Evolutionary conservation across 208 protist species (phyloP).

Genomic region (Leishmania turanica): DNA sequence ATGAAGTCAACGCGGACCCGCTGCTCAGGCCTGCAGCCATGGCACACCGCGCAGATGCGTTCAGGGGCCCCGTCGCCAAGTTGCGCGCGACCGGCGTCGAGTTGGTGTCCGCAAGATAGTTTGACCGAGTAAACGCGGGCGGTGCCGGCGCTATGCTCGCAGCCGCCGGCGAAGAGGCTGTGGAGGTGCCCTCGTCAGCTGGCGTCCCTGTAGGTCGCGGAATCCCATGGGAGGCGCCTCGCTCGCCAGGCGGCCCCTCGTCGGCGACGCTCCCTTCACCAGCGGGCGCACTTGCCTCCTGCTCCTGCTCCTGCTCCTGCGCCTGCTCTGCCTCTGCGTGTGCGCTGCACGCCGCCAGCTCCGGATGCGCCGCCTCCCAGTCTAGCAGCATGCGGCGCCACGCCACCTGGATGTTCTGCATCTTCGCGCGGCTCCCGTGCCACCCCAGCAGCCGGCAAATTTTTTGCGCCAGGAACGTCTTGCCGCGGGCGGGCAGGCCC

Average conservation of each 20-base stretch:
- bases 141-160: background rate
- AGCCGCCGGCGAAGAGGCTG: background rate
- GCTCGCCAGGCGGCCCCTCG: background rate
- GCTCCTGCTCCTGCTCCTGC: background rate
- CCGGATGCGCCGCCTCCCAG: constrained; percentile 32
- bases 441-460: constrained; percentile 86
- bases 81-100: constrained; percentile 12
- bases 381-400: constrained; percentile 72
- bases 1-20: background rate
- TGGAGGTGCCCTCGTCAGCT: background rate
- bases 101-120: background rate
- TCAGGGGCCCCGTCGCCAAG: constrained; percentile 6
- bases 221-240: background rate
- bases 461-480: constrained; percentile 92
- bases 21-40: background rate
- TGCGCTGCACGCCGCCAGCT: background rate
- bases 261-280: too few species aligned
- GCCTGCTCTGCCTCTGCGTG: background rate
- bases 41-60: background rate
- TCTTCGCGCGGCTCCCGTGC: constrained; percentile 71
- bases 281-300: background rate
- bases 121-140: background rate
- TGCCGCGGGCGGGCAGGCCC: constrained; percentile 88
- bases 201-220: background rate
- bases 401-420: constrained; percentile 78